A percentile compares a stretch with the other conserved stretches of the same genome.
phyloP scores from a whole-genome alignment of 2,329 filamentous ascomycete species.

The Pyrenophora tritici-repentis region DNA sequence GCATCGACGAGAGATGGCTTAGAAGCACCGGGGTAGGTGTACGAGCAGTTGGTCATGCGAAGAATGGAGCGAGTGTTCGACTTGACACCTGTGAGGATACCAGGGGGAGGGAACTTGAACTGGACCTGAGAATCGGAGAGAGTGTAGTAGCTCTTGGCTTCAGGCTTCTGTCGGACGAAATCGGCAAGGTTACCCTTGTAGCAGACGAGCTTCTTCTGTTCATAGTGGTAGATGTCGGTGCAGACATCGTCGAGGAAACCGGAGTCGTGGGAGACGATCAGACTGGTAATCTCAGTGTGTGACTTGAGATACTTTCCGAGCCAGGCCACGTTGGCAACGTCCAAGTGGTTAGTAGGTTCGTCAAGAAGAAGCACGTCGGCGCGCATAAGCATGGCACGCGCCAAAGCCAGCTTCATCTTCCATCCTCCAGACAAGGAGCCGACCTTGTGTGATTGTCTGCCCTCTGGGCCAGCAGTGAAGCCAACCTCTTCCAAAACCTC shows the following conservation, averaged over 20 bases:
- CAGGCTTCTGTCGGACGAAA: constrained; percentile 88
- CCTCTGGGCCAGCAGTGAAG: constrained; percentile 87
- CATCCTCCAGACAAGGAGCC: constrained; percentile 96
- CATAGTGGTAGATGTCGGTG: constrained; percentile 99
- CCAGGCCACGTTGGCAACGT: constrained; percentile 96
- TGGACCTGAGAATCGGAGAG: constrained; percentile 84
- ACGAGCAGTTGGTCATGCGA: constrained; percentile 89
- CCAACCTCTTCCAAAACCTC: constrained; percentile 88
- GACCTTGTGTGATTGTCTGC: constrained; percentile 85
- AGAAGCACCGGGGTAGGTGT: constrained; percentile 85
- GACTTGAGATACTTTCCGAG: constrained; percentile 91
- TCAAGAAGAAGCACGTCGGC: constrained; percentile 96
- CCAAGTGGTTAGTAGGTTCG: constrained; percentile 98
- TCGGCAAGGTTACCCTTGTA: constrained; percentile 81
- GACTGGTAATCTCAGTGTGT: constrained; percentile 94
- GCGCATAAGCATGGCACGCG: constrained; percentile 92
- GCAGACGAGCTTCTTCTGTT: constrained; percentile 90
- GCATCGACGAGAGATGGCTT: constrained; percentile 90
- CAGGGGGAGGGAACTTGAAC: constrained; percentile 97
- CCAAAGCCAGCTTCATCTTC: constrained; percentile 99
- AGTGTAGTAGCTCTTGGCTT: constrained; percentile 98
- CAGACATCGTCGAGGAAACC: constrained; percentile 96
- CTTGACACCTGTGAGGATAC: constrained; percentile 93
- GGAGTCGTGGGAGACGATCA: constrained; percentile 99
- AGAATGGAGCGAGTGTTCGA: constrained; percentile 92